Conservation (phyloP, 2,329 filamentous ascomycete species). For the Macrophomina pseudophaseolina region DNA sequence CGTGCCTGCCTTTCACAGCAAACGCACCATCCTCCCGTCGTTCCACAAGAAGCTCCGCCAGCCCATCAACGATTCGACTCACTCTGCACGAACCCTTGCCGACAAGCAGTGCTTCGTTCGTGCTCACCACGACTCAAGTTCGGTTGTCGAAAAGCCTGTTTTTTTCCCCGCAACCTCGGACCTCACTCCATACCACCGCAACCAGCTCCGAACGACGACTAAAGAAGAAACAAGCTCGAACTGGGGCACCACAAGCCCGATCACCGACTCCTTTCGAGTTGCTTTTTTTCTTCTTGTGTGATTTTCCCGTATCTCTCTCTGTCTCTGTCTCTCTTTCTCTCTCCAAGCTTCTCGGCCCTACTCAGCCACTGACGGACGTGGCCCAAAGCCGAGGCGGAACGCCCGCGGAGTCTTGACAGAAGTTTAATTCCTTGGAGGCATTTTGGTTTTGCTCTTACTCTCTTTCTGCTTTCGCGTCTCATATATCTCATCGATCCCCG, state of each 20-base stretch:
- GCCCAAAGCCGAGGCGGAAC: neutral
- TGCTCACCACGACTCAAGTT: no score
- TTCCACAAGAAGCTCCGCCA: slow-evolving; percentile 15
- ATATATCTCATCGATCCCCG: neutral
- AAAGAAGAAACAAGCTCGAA: neutral
- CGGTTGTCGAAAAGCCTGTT: no score
- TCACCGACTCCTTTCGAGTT: neutral
- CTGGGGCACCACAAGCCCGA: neutral
- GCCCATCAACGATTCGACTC: neutral
- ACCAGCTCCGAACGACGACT: neutral
- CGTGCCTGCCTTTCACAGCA: neutral
- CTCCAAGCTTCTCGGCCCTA: neutral
- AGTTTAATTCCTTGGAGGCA: neutral
- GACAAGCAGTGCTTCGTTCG: neutral
- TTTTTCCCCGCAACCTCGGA: no score
- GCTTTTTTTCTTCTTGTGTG: no score
- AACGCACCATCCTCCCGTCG: slow-evolving; percentile 1
- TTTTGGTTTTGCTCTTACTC: neutral
- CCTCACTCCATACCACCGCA: neutral
- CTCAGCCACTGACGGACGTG: neutral
- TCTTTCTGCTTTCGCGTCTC: neutral
- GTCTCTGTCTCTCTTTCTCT: neutral
- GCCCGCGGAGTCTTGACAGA: neutral
- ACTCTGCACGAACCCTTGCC: slow-evolving; percentile 7
- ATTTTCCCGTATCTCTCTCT: neutral